Percentiles rank a stretch among this genome's conserved stretches.
phyloP scores from a whole-genome alignment of 176 grass and related monocot genomes.

The Phoenix roebelenii region DNA sequence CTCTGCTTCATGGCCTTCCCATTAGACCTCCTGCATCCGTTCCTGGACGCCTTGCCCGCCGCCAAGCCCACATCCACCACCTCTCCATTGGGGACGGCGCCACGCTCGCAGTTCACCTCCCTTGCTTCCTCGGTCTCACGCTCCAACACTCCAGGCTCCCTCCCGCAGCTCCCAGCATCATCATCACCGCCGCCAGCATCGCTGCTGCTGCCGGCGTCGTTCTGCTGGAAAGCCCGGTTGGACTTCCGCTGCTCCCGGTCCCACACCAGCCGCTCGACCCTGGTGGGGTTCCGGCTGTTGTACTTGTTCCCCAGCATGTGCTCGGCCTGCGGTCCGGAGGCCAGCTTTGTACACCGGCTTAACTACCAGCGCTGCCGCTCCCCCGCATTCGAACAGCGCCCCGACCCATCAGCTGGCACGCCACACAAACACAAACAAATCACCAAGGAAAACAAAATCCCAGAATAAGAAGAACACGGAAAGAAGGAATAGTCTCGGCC shows the following conservation, averaged over 20 bases:
- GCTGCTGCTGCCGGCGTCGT: neutral
- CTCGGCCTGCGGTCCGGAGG: constrained; percentile 1
- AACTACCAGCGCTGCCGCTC: neutral
- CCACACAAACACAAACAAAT: neutral
- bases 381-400: constrained; percentile 9
- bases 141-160: neutral
- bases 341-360: constrained; percentile 1
- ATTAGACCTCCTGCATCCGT: constrained; percentile 14
- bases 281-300: constrained; percentile 16
- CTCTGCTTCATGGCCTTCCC: constrained; percentile 78
- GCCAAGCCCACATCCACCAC: neutral
- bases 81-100: constrained; percentile 5
- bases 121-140: too few species aligned
- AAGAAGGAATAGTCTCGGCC: neutral
- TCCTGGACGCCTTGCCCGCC: neutral
- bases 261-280: constrained; percentile 33
- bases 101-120: too few species aligned
- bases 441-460: neutral
- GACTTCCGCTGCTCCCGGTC: constrained; percentile 29
- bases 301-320: constrained; percentile 30
- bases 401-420: neutral
- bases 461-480: neutral
- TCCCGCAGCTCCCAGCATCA: neutral
- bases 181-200: neutral
- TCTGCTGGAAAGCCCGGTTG: constrained; percentile 3